These are phyloP conservation scores for Cladosporium sp. DNA, from an alignment of 2,329 filamentous ascomycete genomes.

Conservation along the genomic window DNA sequence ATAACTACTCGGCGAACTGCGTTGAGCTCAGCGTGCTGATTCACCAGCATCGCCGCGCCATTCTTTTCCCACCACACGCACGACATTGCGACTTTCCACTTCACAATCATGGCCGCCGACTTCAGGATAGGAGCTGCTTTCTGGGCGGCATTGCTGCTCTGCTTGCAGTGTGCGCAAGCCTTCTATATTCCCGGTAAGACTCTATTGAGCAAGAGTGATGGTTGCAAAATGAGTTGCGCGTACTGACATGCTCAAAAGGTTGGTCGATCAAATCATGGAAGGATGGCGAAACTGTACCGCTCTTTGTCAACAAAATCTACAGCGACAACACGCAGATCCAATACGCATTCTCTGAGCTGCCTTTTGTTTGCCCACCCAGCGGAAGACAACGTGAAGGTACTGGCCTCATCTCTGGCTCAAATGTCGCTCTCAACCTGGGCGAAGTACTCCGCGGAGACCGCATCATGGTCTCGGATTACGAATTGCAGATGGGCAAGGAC, in stretches of 20 bases:
- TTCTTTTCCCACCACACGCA: background rate
- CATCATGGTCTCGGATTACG: slow-evolving; percentile 78
- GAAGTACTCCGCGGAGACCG: slow-evolving; percentile 84
- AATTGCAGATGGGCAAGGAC: slow-evolving; percentile 72
- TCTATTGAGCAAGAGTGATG: background rate
- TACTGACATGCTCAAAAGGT: slow-evolving; percentile 43
- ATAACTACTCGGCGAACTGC: background rate
- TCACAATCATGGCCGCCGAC: slow-evolving; percentile 33
- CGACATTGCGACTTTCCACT: background rate
- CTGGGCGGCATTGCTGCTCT: slow-evolving; percentile 44
- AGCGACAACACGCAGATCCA: slow-evolving; percentile 87
- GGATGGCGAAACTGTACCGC: slow-evolving; percentile 69
- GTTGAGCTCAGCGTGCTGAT: background rate
- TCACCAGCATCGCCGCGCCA: background rate
- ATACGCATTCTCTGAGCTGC: slow-evolving; percentile 83
- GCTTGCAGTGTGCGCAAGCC: slow-evolving; percentile 52
- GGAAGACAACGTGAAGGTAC: slow-evolving; percentile 61
- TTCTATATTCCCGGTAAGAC: slow-evolving; percentile 82
- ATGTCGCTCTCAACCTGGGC: slow-evolving; percentile 75
- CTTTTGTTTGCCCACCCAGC: slow-evolving; percentile 78
- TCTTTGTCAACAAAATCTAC: slow-evolving; percentile 90
- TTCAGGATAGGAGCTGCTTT: slow-evolving; percentile 36
- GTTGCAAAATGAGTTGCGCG: slow-evolving; percentile 13
- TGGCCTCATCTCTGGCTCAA: slow-evolving; percentile 68
- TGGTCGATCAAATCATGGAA: slow-evolving; percentile 79